Evolutionary conservation across 306 rosid species (phyloP).

Genomic region (Oxytropis ochrocephala): DNA sequence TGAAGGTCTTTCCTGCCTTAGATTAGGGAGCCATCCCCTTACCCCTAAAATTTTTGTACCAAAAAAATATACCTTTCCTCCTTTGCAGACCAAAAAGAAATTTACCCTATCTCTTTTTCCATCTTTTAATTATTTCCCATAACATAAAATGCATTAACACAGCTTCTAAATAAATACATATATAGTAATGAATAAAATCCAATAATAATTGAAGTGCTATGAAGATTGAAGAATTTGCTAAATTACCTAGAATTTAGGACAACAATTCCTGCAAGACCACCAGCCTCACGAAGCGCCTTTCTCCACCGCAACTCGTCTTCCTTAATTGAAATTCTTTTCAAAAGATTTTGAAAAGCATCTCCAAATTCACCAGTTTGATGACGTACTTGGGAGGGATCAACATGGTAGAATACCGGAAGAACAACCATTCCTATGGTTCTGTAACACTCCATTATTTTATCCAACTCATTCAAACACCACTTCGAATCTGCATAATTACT

Average conservation of each 20-base stretch:
- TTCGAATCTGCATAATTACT: background rate
- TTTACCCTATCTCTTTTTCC: too few species aligned
- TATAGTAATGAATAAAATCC: too few species aligned
- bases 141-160: too few species aligned
- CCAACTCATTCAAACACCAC: background rate
- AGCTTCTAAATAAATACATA: too few species aligned
- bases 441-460: background rate
- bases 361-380: background rate
- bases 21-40: too few species aligned
- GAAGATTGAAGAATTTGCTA: too few species aligned
- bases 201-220: too few species aligned
- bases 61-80: too few species aligned
- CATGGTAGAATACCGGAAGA: constrained; percentile 1
- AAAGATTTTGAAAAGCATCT: background rate
- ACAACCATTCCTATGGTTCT: background rate
- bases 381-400: background rate
- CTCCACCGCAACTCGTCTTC: background rate
- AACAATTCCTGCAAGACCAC: background rate
- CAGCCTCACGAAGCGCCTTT: background rate
- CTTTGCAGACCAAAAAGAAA: too few species aligned
- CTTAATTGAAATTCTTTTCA: background rate
- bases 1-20: too few species aligned
- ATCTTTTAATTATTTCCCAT: too few species aligned
- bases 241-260: background rate
- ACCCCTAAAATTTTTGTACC: too few species aligned